Evolutionary conservation across 441 rosid species (phyloP).

Genomic region (Gossypium lobatum): DNA sequence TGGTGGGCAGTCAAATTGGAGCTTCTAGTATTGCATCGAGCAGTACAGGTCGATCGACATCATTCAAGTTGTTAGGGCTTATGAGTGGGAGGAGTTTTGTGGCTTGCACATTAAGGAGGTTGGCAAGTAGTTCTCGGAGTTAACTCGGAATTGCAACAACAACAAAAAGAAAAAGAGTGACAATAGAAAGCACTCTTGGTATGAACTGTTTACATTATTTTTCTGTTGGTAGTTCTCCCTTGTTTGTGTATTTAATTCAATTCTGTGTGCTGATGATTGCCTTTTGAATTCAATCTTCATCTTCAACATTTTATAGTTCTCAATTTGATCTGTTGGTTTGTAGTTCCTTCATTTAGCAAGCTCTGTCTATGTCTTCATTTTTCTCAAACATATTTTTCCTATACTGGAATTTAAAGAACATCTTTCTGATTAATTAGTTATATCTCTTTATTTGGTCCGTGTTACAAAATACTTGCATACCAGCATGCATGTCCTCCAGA

Average conservation of each 20-base stretch:
- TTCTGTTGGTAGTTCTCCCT: constrained; percentile 20
- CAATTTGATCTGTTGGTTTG: constrained; percentile 3
- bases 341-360: constrained; percentile 10
- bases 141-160: constrained; percentile 19
- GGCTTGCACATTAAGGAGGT: constrained; percentile 59
- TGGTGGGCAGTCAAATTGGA: constrained; percentile 23
- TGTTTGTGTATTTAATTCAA: constrained; percentile 27
- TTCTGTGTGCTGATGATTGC: constrained; percentile 29
- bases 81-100: constrained; percentile 45
- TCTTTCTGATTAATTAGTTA: not conserved
- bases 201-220: constrained; percentile 19
- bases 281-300: constrained; percentile 29
- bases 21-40: constrained; percentile 33
- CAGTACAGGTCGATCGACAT: constrained; percentile 36
- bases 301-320: constrained; percentile 16
- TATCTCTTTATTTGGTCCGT: too few relatives aligned
- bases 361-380: not conserved
- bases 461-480: too few relatives aligned
- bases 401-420: not conserved
- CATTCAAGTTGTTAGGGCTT: constrained; percentile 54
- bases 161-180: not conserved
- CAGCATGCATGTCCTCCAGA: too few relatives aligned
- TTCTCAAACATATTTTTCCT: not conserved
- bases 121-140: constrained; percentile 42
- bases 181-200: not conserved